Evolutionary conservation across 495 filamentous ascomycete genomes (phyloP).

Genomic region (Talaromyces nanjingensis): DNA sequence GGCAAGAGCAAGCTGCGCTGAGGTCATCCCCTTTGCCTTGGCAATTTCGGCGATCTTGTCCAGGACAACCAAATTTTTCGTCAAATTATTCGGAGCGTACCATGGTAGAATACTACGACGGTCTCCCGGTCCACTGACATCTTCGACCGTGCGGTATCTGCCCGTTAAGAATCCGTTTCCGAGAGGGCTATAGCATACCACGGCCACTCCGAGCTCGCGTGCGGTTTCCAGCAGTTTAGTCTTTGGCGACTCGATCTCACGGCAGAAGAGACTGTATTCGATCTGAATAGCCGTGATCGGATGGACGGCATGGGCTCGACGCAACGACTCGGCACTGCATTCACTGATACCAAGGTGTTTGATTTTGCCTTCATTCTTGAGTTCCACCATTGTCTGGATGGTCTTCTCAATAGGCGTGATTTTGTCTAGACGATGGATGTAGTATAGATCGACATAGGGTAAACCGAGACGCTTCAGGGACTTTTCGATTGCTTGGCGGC

Average conservation of each 20-base stretch:
- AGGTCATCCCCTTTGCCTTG: slow-evolving; percentile 53
- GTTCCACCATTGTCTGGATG: slow-evolving; percentile 40
- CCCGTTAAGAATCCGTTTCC: slow-evolving; percentile 52
- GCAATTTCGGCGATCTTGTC: slow-evolving; percentile 55
- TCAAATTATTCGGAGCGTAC: slow-evolving; percentile 44
- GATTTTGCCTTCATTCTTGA: slow-evolving; percentile 50
- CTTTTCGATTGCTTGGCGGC: slow-evolving; percentile 38
- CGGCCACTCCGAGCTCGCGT: slow-evolving; percentile 56
- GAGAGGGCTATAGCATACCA: slow-evolving; percentile 56
- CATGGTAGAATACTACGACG: slow-evolving; percentile 34
- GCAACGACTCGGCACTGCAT: slow-evolving; percentile 48
- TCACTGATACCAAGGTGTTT: slow-evolving; percentile 48
- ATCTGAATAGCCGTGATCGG: slow-evolving; percentile 60
- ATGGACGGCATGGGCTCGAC: slow-evolving; percentile 52
- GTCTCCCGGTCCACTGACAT: slow-evolving; percentile 38
- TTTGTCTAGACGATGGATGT: slow-evolving; percentile 36
- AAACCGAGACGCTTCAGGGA: slow-evolving; percentile 46
- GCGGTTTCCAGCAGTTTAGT: slow-evolving; percentile 45
- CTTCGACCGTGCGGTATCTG: slow-evolving; percentile 31
- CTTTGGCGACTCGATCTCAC: slow-evolving; percentile 50
- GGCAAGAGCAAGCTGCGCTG: slow-evolving; percentile 62
- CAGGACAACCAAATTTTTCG: slow-evolving; percentile 60
- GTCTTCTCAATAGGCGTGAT: slow-evolving; percentile 58
- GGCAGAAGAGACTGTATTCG: slow-evolving; percentile 54
- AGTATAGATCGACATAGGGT: slow-evolving; percentile 54